phyloP scores from a whole-genome alignment of 108 stramenopile species.

The Bacterosira constricta region DNA sequence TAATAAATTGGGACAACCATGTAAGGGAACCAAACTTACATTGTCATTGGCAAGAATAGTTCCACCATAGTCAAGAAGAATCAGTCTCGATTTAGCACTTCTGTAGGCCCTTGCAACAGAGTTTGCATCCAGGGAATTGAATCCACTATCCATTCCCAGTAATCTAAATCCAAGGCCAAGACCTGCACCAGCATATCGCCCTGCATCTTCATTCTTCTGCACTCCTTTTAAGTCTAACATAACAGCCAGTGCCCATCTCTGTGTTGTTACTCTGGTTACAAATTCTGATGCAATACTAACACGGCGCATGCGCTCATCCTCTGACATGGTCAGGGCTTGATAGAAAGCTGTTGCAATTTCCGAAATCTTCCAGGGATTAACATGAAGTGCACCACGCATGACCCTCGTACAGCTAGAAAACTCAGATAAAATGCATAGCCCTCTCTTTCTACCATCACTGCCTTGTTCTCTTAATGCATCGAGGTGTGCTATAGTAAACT shows the following conservation, averaged over 20 bases:
- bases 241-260: constrained; percentile 90
- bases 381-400: constrained; percentile 93
- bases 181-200: constrained; percentile 86
- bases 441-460: constrained; percentile 84
- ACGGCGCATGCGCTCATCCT: constrained; percentile 83
- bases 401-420: constrained; percentile 94
- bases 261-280: constrained; percentile 92
- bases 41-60: constrained; percentile 95
- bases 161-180: constrained; percentile 94
- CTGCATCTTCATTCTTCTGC: constrained; percentile 74
- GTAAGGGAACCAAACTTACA: constrained; percentile 49
- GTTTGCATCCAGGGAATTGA: constrained; percentile 66
- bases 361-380: constrained; percentile 93
- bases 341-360: constrained; percentile 84
- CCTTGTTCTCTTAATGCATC: constrained; percentile 84
- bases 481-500: constrained; percentile 95
- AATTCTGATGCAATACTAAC: constrained; percentile 84
- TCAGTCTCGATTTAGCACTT: constrained; percentile 73
- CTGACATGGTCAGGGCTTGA: constrained; percentile 74
- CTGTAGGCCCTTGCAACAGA: constrained; percentile 81
- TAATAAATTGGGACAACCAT: not conserved
- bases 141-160: constrained; percentile 88
- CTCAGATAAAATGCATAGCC: constrained; percentile 87
- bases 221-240: constrained; percentile 92
- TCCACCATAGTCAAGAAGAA: constrained; percentile 97